These are phyloP conservation scores for Dendrobium catenatum DNA, from an alignment of 106 monocot species.

Conservation along the genomic window DNA sequence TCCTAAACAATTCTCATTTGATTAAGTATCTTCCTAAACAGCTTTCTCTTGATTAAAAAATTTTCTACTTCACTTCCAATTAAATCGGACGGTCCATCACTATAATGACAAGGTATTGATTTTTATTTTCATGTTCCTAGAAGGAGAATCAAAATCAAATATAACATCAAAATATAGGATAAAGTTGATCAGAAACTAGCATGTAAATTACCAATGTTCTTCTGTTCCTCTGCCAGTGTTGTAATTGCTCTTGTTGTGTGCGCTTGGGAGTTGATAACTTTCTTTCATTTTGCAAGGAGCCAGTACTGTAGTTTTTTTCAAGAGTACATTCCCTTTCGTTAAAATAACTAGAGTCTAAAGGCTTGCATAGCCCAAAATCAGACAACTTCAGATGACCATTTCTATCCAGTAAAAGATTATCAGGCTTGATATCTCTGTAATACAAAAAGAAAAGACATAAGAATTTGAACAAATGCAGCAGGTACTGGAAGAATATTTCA, in stretches of 20 bases:
- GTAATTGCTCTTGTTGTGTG: conserved; percentile 81
- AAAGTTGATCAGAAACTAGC: background rate
- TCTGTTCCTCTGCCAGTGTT: conserved; percentile 94
- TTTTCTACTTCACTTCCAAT: too few relatives aligned
- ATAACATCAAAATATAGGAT: background rate
- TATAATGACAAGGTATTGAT: background rate
- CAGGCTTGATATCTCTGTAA: conserved; percentile 95
- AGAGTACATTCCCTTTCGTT: conserved; percentile 46
- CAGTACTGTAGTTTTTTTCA: conserved; percentile 33
- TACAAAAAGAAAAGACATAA: conserved; percentile 1
- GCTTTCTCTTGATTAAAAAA: too few relatives aligned
- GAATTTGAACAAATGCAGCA: background rate
- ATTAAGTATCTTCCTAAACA: too few relatives aligned
- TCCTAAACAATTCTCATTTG: too few relatives aligned
- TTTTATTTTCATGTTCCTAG: background rate
- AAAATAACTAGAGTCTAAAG: conserved; percentile 73
- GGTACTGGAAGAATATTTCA: background rate
- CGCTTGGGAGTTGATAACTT: conserved; percentile 42
- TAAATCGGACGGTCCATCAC: too few relatives aligned
- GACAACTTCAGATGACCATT: conserved; percentile 87
- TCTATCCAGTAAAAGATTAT: conserved; percentile 88
- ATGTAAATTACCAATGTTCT: conserved; percentile 57
- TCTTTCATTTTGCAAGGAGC: conserved; percentile 45
- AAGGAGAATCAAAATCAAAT: background rate
- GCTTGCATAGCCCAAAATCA: conserved; percentile 97